Evolutionary conservation across 1,284 basidiomycete species (phyloP).

Genomic region (Coriolopsis trogii): DNA sequence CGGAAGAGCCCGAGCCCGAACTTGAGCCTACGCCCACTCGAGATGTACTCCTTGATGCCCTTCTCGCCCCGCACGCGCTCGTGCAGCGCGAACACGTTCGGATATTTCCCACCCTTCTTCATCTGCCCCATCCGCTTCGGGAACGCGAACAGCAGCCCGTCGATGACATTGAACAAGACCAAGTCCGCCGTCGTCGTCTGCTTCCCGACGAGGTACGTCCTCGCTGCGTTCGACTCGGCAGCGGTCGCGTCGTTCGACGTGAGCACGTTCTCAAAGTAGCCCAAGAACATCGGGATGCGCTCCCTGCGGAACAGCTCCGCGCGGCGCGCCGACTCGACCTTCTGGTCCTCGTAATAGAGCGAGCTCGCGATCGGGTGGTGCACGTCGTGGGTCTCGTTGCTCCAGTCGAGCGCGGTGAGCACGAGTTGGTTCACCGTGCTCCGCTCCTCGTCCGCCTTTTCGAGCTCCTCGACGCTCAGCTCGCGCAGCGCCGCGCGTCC

Average conservation of each 20-base stretch:
- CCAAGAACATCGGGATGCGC: slow-evolving; percentile 52
- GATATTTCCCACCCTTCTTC: slow-evolving; percentile 33
- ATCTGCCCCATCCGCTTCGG: slow-evolving; percentile 42
- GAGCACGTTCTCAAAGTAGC: slow-evolving; percentile 43
- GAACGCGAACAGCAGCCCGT: slow-evolving; percentile 49
- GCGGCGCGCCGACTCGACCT: slow-evolving; percentile 30
- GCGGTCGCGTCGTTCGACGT: slow-evolving; percentile 32
- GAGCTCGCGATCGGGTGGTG: slow-evolving; percentile 42
- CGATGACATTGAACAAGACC: slow-evolving; percentile 46
- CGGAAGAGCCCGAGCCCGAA: slow-evolving; percentile 49
- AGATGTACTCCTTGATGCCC: slow-evolving; percentile 46
- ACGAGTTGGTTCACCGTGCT: slow-evolving; percentile 43
- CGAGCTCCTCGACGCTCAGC: slow-evolving; percentile 25
- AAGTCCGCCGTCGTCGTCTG: slow-evolving; percentile 50
- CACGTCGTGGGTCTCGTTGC: slow-evolving; percentile 42
- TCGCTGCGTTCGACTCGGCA: slow-evolving; percentile 20
- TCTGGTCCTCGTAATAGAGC: slow-evolving; percentile 55
- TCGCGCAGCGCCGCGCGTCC: slow-evolving; percentile 15
- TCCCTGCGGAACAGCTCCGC: slow-evolving; percentile 42
- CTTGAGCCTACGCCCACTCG: slow-evolving; percentile 39
- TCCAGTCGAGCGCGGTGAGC: slow-evolving; percentile 45
- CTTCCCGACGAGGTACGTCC: slow-evolving; percentile 40
- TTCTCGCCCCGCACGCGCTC: slow-evolving; percentile 37
- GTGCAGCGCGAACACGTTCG: slow-evolving; percentile 36
- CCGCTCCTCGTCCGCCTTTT: slow-evolving; percentile 30